Percentiles rank a stretch among this genome's conserved stretches.
Evolutionary conservation across 2,329 filamentous ascomycete species (phyloP).

Genomic region (Xylariaceae sp.): DNA sequence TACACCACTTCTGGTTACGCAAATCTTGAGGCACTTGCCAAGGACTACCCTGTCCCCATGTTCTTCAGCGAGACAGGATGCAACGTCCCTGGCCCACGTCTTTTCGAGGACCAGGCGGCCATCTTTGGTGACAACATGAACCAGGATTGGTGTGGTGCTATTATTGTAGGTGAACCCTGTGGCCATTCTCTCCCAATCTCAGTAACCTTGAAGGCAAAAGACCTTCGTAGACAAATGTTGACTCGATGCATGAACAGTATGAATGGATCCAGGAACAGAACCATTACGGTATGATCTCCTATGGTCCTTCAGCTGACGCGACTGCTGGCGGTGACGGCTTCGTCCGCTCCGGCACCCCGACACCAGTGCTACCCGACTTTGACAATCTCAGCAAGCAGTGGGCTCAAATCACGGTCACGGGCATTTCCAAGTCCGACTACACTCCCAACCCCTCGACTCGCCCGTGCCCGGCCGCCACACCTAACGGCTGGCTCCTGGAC

Average conservation of each 20-base stretch:
- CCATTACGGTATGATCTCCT: conserved; percentile 74
- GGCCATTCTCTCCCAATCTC: neutral
- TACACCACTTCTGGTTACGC: conserved; percentile 64
- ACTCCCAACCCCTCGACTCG: conserved; percentile 57
- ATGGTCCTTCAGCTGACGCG: conserved; percentile 55
- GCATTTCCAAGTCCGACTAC: conserved; percentile 62
- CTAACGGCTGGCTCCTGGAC: conserved; percentile 66
- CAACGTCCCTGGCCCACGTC: conserved; percentile 57
- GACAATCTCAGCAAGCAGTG: conserved; percentile 70
- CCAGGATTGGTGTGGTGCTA: conserved; percentile 64
- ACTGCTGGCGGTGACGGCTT: conserved; percentile 58
- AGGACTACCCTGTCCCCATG: conserved; percentile 72
- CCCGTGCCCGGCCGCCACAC: conserved; percentile 64
- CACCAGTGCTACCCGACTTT: conserved; percentile 70
- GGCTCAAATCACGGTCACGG: conserved; percentile 64
- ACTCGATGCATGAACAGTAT: conserved; percentile 4
- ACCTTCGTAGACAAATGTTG: neutral
- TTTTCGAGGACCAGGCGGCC: conserved; percentile 66
- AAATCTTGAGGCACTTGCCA: conserved; percentile 60
- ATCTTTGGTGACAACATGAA: conserved; percentile 73
- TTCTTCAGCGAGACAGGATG: conserved; percentile 90
- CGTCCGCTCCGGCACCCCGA: conserved; percentile 66
- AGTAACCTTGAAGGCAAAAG: neutral
- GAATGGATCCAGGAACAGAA: conserved; percentile 83
- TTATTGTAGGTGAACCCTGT: conserved; percentile 42